Base-by-base conservation (phyloP, 345 rosid genomes). In the Hevea brasiliensis region DNA sequence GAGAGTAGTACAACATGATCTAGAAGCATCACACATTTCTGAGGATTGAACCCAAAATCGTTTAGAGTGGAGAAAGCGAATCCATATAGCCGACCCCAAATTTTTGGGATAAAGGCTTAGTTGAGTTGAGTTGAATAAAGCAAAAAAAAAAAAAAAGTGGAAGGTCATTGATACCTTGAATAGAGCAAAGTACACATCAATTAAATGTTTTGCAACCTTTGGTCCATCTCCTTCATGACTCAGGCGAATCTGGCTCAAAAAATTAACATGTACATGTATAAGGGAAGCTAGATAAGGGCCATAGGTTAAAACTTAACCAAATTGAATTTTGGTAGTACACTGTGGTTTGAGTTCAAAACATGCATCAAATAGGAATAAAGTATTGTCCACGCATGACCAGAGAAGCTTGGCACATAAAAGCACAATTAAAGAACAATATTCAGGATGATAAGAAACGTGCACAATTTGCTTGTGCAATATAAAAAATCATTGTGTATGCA, bases 121-220 rank as follows among this genome's bases (percentile, higher is more conserved):
- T n/a, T n/a, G n/a, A n/a, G n/a, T n/a, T n/a, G n/a, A n/a, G n/a
- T n/a, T n/a, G n/a, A n/a, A n/a, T n/a, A n/a, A n/a, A n/a, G n/a
- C n/a, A n/a, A n/a, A n/a, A n/a, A n/a, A n/a, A n/a, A n/a, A n/a
- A 51, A 11, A 50, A 23, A 6, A 7, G 23, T 9, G 3, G 62
- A 70, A 44, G 37, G 27, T 50, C 58, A 72, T 29, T 60, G 24
- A 66, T 87, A 95, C 97, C 97, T 91, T 95, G 76, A 95, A 95
- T 51, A 92, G 77, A 15, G 97, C 99, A 83, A 95, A 95, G 77
- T 95, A 95, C 6, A 92, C 92, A 87, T 95, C 96, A 74, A 92
- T 84, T 76, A 95, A 81, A 53, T 85, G 93, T 80, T 89, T 95
- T 74, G 98, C 99, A 79, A 85, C 91, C 81, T 87, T 88, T 4